Evolutionary conservation across 2,329 filamentous ascomycete genomes (phyloP), one percentile per base, ranked within the genome.

Genomic region (Fusarium subglutinans): DNA sequence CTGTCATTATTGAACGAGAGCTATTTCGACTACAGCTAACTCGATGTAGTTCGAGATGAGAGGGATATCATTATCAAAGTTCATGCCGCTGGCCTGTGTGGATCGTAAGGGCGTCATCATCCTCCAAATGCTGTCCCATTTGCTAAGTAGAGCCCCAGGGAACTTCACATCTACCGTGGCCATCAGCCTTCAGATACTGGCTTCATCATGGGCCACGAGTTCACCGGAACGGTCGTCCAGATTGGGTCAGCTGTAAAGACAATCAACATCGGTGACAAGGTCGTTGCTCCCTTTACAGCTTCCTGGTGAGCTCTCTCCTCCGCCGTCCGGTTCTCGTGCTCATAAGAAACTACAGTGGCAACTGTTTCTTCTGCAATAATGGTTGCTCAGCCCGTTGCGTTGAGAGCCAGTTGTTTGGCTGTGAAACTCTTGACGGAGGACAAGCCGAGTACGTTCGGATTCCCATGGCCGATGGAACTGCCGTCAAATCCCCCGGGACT

Each of bases 141-240:
- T 14, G 35, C 45, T 73, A 28, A 73, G 48, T 14, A 38, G 43
- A 50, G 20, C 22, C 18, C 26, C n/a, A 95, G 93, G 79, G 95
- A 98, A 80, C 87, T 98, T 43, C 95, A 98, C 82, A 91, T 94
- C 61, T 98, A 92, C 84, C 92, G 95, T 51, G 95, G 95, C 41
- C 92, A 94, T 77, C 91, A 97, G 79, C 87, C 90, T 30, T 92
- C 91, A 12, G 86, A 83, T 2, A 89, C 92, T 0, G 89, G 87
- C 33, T 90, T 89, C 76, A 87, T 90, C 63, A 91, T 91, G 92
- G 93, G 94, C 66, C 95, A 98, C 81, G 95, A 98, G 80, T 97
- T 97, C 79, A 94, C 93, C 5, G 95, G 95, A 10, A 88, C 87
- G 30, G 90, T 97, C 15, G 87, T 91, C 40, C 89, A 93, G 71